Conservation (phyloP, 495 filamentous ascomycete genomes). For the Lasiosphaeris hirsuta region DNA sequence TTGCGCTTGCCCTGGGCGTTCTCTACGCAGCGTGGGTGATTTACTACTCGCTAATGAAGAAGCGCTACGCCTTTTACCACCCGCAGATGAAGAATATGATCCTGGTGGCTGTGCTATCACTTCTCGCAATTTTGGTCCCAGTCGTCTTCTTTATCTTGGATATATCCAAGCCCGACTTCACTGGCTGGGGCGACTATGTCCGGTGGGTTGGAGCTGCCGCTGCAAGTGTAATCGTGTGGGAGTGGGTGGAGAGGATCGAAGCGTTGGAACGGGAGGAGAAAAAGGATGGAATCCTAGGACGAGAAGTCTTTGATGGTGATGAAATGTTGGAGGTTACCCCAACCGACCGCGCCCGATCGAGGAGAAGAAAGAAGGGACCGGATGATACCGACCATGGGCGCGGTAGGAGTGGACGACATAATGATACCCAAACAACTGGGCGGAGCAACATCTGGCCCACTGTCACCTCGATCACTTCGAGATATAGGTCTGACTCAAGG, state of each 20-base stretch:
- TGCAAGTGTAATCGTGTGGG: constrained; percentile 96
- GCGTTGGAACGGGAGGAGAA: constrained; percentile 92
- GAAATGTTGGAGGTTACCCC: constrained; percentile 84
- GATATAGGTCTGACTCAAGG: constrained; percentile 36
- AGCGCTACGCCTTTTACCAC: constrained; percentile 90
- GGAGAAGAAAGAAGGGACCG: constrained; percentile 32
- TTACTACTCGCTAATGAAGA: constrained; percentile 90
- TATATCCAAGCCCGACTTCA: constrained; percentile 79
- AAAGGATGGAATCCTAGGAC: constrained; percentile 89
- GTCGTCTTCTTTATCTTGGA: constrained; percentile 96
- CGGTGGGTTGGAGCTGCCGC: constrained; percentile 96
- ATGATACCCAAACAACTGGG: constrained; percentile 24
- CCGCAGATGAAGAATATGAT: constrained; percentile 89
- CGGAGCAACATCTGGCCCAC: constrained; percentile 45
- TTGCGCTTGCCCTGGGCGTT: constrained; percentile 82
- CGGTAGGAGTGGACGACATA: constrained; percentile 15
- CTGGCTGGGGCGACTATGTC: constrained; percentile 96
- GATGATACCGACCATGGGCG: constrained; percentile 28
- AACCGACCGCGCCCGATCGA: constrained; percentile 35
- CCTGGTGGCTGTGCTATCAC: constrained; percentile 74
- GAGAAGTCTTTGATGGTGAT: constrained; percentile 95
- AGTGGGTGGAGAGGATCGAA: constrained; percentile 99
- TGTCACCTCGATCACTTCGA: constrained; percentile 40
- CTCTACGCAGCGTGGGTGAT: constrained; percentile 95
- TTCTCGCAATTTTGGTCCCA: constrained; percentile 78